Evolutionary conservation across 176 grass and related monocot genomes (phyloP).

Genomic region (Carex pumila): DNA sequence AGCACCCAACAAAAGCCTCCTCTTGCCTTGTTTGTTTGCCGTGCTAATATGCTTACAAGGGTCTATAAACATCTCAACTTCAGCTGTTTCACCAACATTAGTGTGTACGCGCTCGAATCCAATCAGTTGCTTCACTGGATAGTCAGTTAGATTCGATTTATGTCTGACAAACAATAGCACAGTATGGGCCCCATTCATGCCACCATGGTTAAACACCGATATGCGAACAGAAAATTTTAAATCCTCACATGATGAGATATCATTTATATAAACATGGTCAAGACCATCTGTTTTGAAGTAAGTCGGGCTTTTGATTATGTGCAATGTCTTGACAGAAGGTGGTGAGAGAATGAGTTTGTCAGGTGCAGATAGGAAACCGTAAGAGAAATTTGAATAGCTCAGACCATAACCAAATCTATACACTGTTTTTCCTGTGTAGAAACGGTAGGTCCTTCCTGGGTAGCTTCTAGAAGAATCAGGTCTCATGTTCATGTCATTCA

Average conservation of each 20-base stretch:
- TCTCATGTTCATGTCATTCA: constrained; percentile 92
- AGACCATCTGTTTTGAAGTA: constrained; percentile 38
- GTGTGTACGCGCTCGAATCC: constrained; percentile 59
- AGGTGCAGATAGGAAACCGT: constrained; percentile 45
- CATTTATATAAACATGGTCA: constrained; percentile 37
- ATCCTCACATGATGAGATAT: constrained; percentile 55
- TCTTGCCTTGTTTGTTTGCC: constrained; percentile 40
- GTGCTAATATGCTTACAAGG: constrained; percentile 63
- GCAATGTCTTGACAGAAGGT: constrained; percentile 14
- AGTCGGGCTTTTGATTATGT: constrained; percentile 26
- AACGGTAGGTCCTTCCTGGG: constrained; percentile 82
- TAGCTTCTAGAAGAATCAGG: constrained; percentile 55
- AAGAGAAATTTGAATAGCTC: constrained; percentile 72
- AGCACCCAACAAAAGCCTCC: constrained; percentile 42
- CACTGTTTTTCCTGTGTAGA: constrained; percentile 73
- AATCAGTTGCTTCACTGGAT: constrained; percentile 63
- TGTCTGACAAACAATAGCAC: constrained; percentile 50
- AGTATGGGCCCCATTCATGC: constrained; percentile 57
- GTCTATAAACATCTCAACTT: constrained; percentile 42
- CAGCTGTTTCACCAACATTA: constrained; percentile 20
- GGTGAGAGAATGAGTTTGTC: constrained; percentile 38
- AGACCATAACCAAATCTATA: constrained; percentile 79
- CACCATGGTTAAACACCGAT: constrained; percentile 47
- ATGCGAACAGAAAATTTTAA: constrained; percentile 50
- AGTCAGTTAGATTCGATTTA: constrained; percentile 28